Percentiles rank a stretch among this genome's conserved stretches.
Evolutionary conservation across 257 asterid genomes (phyloP).

Genomic region (Phtheirospermum japonicum): DNA sequence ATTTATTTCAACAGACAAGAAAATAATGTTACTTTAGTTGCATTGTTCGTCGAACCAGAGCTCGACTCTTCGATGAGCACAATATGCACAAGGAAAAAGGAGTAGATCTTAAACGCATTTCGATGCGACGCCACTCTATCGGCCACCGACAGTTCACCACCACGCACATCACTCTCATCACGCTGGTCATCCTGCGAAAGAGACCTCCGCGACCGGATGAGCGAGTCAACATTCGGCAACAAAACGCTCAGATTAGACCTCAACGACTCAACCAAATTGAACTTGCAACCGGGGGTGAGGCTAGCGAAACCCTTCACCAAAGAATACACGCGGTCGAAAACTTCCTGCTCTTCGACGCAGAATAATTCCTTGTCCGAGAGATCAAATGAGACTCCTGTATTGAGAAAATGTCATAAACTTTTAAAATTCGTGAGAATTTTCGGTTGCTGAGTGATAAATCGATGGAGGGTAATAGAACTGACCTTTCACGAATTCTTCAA

Average conservation of each 20-base stretch:
- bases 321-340: conserved; percentile 79
- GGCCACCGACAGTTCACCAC: conserved; percentile 37
- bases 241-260: conserved; percentile 90
- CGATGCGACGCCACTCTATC: conserved; percentile 76
- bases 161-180: conserved; percentile 43
- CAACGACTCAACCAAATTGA: conserved; percentile 76
- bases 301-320: conserved; percentile 68
- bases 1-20: conserved; percentile 1
- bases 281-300: conserved; percentile 58
- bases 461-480: conserved; percentile 20
- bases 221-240: conserved; percentile 77
- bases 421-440: neutral
- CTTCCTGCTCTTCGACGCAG: conserved; percentile 85
- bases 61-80: conserved; percentile 65
- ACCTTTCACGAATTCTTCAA: conserved; percentile 94
- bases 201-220: conserved; percentile 43
- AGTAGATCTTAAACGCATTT: conserved; percentile 85
- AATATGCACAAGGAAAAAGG: conserved; percentile 78
- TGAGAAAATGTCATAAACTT: neutral
- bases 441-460: neutral
- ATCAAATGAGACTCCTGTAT: conserved; percentile 75
- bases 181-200: conserved; percentile 39
- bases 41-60: conserved; percentile 36
- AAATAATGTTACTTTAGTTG: conserved; percentile 45
- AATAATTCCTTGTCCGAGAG: conserved; percentile 84